A percentile compares a stretch with the other conserved stretches of the same genome.
phyloP scores from a whole-genome alignment of 306 rosid species.

The Citrullus amarus region DNA sequence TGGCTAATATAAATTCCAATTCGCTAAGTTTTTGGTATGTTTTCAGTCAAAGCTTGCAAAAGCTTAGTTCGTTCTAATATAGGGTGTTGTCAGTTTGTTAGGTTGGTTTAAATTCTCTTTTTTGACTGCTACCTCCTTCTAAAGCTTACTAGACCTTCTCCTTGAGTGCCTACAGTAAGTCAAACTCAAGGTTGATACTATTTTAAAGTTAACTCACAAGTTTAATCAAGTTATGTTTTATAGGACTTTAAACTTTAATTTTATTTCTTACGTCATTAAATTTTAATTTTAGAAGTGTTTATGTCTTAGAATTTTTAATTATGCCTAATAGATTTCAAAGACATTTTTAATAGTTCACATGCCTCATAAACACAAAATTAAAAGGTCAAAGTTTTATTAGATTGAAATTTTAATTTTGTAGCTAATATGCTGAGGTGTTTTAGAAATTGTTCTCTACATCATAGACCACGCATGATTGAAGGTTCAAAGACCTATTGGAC shows the following conservation, averaged over 20 bases:
- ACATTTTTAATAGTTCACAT: background rate
- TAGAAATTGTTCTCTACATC: no score
- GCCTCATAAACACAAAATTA: background rate
- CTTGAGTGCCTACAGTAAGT: background rate
- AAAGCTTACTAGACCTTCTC: background rate
- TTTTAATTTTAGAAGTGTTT: no score
- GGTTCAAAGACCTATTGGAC: background rate
- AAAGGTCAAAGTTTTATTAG: no score
- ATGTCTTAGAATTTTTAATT: background rate
- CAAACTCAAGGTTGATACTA: background rate
- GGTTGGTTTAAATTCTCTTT: background rate
- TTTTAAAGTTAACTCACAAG: background rate
- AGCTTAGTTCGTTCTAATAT: background rate
- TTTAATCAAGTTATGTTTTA: no score
- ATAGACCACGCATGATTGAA: no score
- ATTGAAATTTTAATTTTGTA: no score
- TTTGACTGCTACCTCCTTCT: background rate
- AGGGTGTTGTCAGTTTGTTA: background rate
- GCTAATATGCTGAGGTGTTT: no score
- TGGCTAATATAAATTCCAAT: background rate
- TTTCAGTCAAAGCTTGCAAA: background rate
- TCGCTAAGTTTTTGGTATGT: background rate
- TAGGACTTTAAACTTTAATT: background rate
- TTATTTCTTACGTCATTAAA: no score
- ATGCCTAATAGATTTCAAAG: background rate